Base-by-base conservation (phyloP, 768 basidiomycete species). In the Pulveroboletus sp. region DNA sequence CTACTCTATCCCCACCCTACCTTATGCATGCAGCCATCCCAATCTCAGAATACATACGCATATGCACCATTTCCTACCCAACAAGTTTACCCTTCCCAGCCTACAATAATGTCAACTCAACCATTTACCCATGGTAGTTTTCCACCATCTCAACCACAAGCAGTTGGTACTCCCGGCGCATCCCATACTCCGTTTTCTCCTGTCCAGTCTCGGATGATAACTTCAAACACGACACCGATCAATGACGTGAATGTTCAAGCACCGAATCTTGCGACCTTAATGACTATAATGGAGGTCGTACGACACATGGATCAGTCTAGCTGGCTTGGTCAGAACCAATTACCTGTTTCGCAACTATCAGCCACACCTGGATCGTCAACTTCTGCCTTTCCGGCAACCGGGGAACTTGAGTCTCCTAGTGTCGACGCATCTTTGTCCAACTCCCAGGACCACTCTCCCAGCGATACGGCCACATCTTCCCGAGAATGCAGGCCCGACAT, bases 251-350 rank as follows among this genome's bases (percentile, higher is more conserved):
- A 58, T 21, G 17, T 51, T 38, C 62, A 65, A 31, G 26, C 32
- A 15, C 51, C 50, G 15, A 58, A 61, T 49, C 46, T 64, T 46
- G 58, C 64, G n/a, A 51, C 63, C 10, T 39, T 65, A 8, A 63
- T 63, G 65, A 67, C 64, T 9, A 63, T 66, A 37, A 57, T 65
- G 60, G 64, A 66, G 33, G 60, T 67, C n/a, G 49, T 66, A 39
- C 60, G 65, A 48, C 65, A 59, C 39, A 64, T 58, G 55, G 61
- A 62, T 46, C 64, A 61, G 6, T 47, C 59, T 37, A 55, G 46
- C 12, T 51, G 57, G 54, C 33, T 55, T 32, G 36, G 53, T 49
- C 62, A 56, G 37, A 62, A 46, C 49, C 56, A 57, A 46, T 21
- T 49, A 1, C 46, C 60, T 11, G 10, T 28, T 36, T 55, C 58